Percentiles rank a stretch among this genome's conserved stretches.
Conservation (phyloP, 768 basidiomycete species). For the Pulveroboletus sp. region DNA sequence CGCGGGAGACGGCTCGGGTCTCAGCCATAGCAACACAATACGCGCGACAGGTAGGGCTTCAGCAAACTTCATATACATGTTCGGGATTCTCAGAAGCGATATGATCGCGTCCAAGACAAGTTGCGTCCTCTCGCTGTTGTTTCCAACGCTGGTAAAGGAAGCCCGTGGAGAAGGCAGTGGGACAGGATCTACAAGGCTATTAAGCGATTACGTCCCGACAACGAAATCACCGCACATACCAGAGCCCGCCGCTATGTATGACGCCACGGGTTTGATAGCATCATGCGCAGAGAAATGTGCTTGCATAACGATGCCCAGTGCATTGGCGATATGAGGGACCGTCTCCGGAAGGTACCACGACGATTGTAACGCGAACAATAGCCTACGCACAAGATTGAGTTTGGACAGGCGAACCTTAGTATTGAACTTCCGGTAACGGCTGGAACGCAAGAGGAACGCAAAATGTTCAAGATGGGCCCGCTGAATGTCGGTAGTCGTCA, state of each 20-base stretch:
- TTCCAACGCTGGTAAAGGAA: conserved; percentile 11
- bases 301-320: conserved; percentile 57
- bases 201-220: background rate
- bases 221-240: conserved; percentile 37
- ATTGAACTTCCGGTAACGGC: conserved; percentile 77
- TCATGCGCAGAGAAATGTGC: conserved; percentile 70
- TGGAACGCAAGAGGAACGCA: conserved; percentile 62
- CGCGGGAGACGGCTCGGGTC: conserved; percentile 60
- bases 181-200: background rate
- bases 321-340: conserved; percentile 48
- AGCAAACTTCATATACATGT: conserved; percentile 66
- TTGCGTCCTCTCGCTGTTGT: conserved; percentile 55
- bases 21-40: conserved; percentile 74
- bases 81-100: conserved; percentile 52
- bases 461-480: conserved; percentile 80
- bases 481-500: conserved; percentile 68
- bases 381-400: conserved; percentile 62
- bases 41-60: conserved; percentile 72
- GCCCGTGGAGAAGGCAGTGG: conserved; percentile 10
- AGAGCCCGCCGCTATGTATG: conserved; percentile 78
- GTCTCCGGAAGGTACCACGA: conserved; percentile 63
- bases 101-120: conserved; percentile 64
- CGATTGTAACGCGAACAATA: conserved; percentile 80
- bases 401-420: conserved; percentile 68
- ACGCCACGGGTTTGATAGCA: conserved; percentile 78